A percentile compares a stretch with the other conserved stretches of the same genome.
These are phyloP conservation scores for Bjerkandera adusta DNA, from an alignment of 1,284 basidiomycete species.

Conservation along the genomic window DNA sequence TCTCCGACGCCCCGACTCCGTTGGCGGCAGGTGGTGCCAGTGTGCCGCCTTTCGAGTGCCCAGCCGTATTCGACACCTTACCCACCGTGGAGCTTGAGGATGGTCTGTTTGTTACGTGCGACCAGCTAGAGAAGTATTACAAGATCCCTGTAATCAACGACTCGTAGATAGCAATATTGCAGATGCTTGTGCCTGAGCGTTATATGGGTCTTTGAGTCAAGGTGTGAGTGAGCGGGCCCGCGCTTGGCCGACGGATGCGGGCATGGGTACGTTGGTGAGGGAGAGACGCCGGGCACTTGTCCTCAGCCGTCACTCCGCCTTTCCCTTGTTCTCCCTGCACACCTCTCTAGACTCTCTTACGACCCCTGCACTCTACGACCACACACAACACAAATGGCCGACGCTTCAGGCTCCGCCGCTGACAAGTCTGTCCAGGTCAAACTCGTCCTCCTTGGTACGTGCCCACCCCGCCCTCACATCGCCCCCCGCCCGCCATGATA, in stretches of 20 bases:
- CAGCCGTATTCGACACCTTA: slow-evolving; percentile 35
- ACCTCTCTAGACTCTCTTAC: slow-evolving; percentile 14
- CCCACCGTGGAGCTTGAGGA: slow-evolving; percentile 45
- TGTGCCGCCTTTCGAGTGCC: slow-evolving; percentile 39
- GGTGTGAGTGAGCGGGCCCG: no score
- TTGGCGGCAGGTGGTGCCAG: not conserved
- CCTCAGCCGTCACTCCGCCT: slow-evolving; percentile 20
- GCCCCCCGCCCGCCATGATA: not conserved
- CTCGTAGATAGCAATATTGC: not conserved
- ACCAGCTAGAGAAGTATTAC: slow-evolving; percentile 43
- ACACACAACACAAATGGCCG: slow-evolving; percentile 58
- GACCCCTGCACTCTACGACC: slow-evolving; percentile 17
- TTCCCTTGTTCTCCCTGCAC: slow-evolving; percentile 20
- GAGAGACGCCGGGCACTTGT: slow-evolving; percentile 13
- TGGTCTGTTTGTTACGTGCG: slow-evolving; percentile 46
- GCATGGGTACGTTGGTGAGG: slow-evolving; percentile 1
- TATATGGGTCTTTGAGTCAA: no score
- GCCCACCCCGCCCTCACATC: no score
- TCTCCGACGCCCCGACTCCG: not conserved
- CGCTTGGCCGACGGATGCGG: slow-evolving; percentile 1
- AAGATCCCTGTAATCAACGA: slow-evolving; percentile 11
- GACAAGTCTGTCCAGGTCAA: slow-evolving; percentile 92
- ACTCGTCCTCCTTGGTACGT: slow-evolving; percentile 80
- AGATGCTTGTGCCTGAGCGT: no score
- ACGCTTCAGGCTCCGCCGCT: slow-evolving; percentile 64